Evolutionary conservation across 2,329 filamentous ascomycete genomes (phyloP).

Genomic region (Diplodia intermedia): DNA sequence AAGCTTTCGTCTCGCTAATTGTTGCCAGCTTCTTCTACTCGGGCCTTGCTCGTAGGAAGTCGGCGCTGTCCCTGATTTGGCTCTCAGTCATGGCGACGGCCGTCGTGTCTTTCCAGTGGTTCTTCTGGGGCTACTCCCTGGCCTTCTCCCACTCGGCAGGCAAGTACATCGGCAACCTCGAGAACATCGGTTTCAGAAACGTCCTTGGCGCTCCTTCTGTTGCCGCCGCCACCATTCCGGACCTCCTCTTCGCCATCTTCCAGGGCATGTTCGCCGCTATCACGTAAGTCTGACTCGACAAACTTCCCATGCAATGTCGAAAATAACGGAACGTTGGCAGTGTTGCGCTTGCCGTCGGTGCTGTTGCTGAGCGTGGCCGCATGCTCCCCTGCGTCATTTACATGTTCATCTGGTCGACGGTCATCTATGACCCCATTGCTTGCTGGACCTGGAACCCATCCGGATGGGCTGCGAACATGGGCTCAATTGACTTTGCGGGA

Average conservation of each 20-base stretch:
- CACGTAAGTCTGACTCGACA: constrained; percentile 66
- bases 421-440: constrained; percentile 91
- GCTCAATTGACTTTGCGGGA: constrained; percentile 86
- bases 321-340: constrained; percentile 49
- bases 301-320: neutral
- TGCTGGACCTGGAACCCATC: constrained; percentile 93
- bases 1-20: constrained; percentile 1
- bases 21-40: constrained; percentile 84
- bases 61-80: constrained; percentile 84
- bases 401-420: constrained; percentile 90
- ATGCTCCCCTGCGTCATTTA: constrained; percentile 90
- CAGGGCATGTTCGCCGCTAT: constrained; percentile 89
- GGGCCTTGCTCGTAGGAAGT: constrained; percentile 86
- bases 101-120: constrained; percentile 89
- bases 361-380: constrained; percentile 83
- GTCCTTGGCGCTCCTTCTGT: constrained; percentile 79
- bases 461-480: constrained; percentile 81
- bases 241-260: constrained; percentile 84
- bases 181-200: constrained; percentile 79
- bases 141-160: constrained; percentile 81
- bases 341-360: constrained; percentile 82
- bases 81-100: constrained; percentile 81
- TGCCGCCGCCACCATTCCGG: constrained; percentile 74
- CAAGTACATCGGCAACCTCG: constrained; percentile 76
- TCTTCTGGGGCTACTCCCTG: constrained; percentile 91